Base-by-base conservation (phyloP, 2,329 filamentous ascomycete species). In the Phyllosticta citriasiana region DNA sequence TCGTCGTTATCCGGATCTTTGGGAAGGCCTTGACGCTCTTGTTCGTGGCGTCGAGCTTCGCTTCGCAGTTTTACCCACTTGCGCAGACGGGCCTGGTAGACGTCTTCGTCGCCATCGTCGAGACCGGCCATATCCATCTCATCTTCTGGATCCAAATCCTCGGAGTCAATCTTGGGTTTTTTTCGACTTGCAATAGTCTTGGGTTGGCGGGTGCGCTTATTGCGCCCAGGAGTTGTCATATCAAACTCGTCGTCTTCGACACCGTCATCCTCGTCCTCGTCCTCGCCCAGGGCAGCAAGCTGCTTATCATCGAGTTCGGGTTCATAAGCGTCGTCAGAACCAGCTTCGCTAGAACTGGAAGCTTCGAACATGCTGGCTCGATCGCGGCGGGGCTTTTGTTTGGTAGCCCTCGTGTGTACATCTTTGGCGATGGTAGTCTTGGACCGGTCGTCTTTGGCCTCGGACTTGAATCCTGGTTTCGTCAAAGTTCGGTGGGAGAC, bases 51-150 rank as follows among this genome's bases (percentile, higher is more conserved):
- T 62, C 88, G 79, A 55, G 87, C 87, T 61, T 78, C 78, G 63
- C 82, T 81, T 68, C 88, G 80, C 64, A 82, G 78, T 55, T 80
- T 76, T 1, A 88, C 81, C 94, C 94, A 99, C 60, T 84, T 83
- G 24, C 84, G 80, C 3, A 99, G 73, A 52, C 94, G 84, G 53
- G 78, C 78, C 68, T 90, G 88, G 71, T 95, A 99, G 22, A 91
- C 80, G 0, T 80, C 77, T 71, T 97, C 92, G 63, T 96, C 88
- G 0, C 94, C 95, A 72, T 99, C 94, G 68, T 99, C 94, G 22
- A 97, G 74, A 2, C 82, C 82, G 12, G 80, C 78, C 30, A 87
- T 72, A 66, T 86, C 83, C 66, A n/a, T 47, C 85, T 72, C 68
- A 50, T 71, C 70, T 9, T 67, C 67, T 14, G 66, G 69, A 3